Evolutionary conservation across 1,284 basidiomycete species (phyloP), one percentile per base, ranked within the genome.

Genomic region (Apiotrichum mycotoxinovorans): DNA sequence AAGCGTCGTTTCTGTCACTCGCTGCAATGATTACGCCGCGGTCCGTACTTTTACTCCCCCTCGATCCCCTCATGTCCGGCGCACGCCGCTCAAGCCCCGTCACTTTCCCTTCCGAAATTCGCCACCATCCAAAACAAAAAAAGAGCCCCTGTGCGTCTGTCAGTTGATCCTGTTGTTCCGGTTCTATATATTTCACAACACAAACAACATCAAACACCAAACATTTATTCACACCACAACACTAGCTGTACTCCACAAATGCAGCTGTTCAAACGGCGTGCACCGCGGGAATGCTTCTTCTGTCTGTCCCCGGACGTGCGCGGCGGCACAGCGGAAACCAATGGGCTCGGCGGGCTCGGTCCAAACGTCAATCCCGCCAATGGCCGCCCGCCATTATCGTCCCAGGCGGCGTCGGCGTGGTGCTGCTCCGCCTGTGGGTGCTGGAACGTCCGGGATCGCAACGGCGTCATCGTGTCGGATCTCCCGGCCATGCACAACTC

Each of bases 401-500:
- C 43, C 25, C n/a, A n/a, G 27, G 66, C 68, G 8, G 53, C 51
- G 15, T 45, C 54, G n/a, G 42, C 44, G 18, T 77, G 73, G 73
- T 57, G 63, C 11, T 77, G 75, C 55, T 52, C 63, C n/a, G 47
- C 63, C 26, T 77, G 75, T 47, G 65, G 64, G 18, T 75, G 74
- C 57, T 72, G 69, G 72, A 77, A 75, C 53, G 66, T 70, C 26
- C 57, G 66, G 22, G 73, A 75, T 58, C 51, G 63, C 43, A 65
- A 78, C 20, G 91, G 89, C 30, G 83, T 88, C 61, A 88, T 93
- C 61, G 68, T 86, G 38, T 88, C 88, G 1, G 86, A 91, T 63
- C 85, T 90, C 55, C 87, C 90, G n/a, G 89, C 89, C 0, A 92
- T 91, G 88, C 85, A 88, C 66, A 84, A 90, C 62, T 83, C 88